Evolutionary conservation across 768 basidiomycete species (phyloP).

Genomic region (Boletus rex-veris): DNA sequence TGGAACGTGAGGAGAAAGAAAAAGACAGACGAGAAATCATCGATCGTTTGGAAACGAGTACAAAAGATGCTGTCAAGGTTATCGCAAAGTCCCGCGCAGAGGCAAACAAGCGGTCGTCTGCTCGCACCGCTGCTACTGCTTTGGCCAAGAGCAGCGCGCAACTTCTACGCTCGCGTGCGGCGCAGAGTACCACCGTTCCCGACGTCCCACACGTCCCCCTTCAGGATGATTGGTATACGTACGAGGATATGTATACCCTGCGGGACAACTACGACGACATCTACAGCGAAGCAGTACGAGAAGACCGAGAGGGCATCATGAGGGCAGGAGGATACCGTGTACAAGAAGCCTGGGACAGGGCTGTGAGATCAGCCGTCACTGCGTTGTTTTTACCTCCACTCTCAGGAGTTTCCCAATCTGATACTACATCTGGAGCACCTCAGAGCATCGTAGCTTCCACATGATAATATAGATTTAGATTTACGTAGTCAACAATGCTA

Average conservation of each 20-base stretch:
- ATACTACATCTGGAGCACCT: background rate
- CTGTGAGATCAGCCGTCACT: constrained; percentile 68
- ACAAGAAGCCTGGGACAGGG: constrained; percentile 84
- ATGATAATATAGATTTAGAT: constrained; percentile 21
- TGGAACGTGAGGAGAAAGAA: constrained; percentile 74
- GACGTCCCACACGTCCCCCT: constrained; percentile 80
- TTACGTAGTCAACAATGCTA: background rate
- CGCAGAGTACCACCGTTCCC: constrained; percentile 61
- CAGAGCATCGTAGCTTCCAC: constrained; percentile 48
- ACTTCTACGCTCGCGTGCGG: constrained; percentile 59
- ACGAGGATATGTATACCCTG: constrained; percentile 63
- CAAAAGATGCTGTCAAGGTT: constrained; percentile 64
- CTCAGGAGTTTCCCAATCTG: constrained; percentile 24
- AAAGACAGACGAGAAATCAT: constrained; percentile 71
- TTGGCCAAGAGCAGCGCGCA: constrained; percentile 44
- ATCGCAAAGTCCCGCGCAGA: constrained; percentile 67
- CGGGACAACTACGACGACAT: constrained; percentile 65
- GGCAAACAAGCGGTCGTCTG: constrained; percentile 57
- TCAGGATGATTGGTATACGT: constrained; percentile 72
- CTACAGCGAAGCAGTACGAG: constrained; percentile 70
- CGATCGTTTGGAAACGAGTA: constrained; percentile 75
- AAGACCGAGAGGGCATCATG: constrained; percentile 76
- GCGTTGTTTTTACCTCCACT: constrained; percentile 63
- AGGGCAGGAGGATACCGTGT: constrained; percentile 78
- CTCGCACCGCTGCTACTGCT: constrained; percentile 45